phyloP scores from a whole-genome alignment of 345 rosid species.

The Lepidium sativum region DNA sequence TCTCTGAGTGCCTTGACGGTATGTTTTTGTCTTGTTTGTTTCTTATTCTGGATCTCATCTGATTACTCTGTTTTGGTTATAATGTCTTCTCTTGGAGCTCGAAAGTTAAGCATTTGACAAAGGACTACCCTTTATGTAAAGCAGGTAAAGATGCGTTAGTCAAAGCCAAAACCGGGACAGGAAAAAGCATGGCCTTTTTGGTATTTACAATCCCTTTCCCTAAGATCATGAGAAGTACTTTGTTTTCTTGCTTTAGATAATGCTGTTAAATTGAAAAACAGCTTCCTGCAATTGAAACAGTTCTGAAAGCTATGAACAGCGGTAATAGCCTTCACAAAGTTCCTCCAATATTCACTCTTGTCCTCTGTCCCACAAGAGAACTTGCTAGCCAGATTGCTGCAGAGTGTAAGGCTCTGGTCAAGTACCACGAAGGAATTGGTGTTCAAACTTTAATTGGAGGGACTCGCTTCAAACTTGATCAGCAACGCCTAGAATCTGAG shows the following conservation, averaged over 20 bases:
- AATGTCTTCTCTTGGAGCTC: not conserved
- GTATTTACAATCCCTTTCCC: slow-evolving; percentile 35
- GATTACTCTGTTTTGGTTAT: not conserved
- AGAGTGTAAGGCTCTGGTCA: slow-evolving; percentile 78
- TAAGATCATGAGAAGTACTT: not conserved
- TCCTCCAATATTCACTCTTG: slow-evolving; percentile 50
- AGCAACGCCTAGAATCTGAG: slow-evolving; percentile 65
- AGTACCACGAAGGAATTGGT: slow-evolving; percentile 73
- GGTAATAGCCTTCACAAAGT: slow-evolving; percentile 29
- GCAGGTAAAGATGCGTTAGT: slow-evolving; percentile 89
- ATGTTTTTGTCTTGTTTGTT: not conserved
- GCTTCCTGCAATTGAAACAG: slow-evolving; percentile 99
- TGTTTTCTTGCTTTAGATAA: slow-evolving; percentile 23
- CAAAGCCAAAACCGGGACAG: slow-evolving; percentile 92
- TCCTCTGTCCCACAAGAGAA: slow-evolving; percentile 92
- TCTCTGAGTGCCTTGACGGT: slow-evolving; percentile 74
- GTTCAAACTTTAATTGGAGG: slow-evolving; percentile 90
- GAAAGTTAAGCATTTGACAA: not conserved
- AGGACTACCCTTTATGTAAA: slow-evolving; percentile 7
- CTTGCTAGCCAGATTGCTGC: slow-evolving; percentile 96
- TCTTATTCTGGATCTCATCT: not conserved
- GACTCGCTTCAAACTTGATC: slow-evolving; percentile 87
- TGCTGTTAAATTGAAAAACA: slow-evolving; percentile 52
- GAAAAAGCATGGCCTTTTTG: slow-evolving; percentile 85
- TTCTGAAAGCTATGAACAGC: slow-evolving; percentile 49